These are phyloP conservation scores for Lentinus tigrinus DNA, from an alignment of 768 basidiomycete species.

Conservation along the genomic window DNA sequence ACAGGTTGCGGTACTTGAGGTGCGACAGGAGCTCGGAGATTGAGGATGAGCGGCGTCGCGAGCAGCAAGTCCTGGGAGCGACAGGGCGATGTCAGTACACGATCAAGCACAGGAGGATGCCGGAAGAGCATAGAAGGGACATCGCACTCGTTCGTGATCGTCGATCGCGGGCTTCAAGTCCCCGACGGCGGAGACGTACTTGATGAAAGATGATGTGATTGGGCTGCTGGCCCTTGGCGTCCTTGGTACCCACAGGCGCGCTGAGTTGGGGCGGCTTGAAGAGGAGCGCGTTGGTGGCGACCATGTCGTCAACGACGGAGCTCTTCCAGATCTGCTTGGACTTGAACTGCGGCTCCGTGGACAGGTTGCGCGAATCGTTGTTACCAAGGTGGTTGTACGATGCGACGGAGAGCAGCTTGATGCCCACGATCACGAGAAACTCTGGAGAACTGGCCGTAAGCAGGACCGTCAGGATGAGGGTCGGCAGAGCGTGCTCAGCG, in stretches of 20 bases:
- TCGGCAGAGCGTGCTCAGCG: too few relatives aligned
- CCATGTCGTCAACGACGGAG: constrained; percentile 98
- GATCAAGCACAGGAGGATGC: background rate
- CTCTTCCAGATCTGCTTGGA: constrained; percentile 99
- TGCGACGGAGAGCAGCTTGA: constrained; percentile 95
- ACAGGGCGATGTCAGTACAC: constrained; percentile 6
- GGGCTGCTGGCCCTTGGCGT: constrained; percentile 90
- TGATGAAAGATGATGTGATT: constrained; percentile 97
- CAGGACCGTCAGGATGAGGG: constrained; percentile 8
- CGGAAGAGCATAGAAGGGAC: constrained; percentile 35
- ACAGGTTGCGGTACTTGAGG: constrained; percentile 75
- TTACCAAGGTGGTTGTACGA: constrained; percentile 99
- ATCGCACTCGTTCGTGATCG: constrained; percentile 98
- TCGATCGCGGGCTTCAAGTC: constrained; percentile 96
- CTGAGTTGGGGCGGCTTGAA: constrained; percentile 77
- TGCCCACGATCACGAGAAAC: constrained; percentile 98
- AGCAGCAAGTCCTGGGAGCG: constrained; percentile 79
- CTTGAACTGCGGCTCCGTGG: constrained; percentile 90
- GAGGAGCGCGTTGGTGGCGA: constrained; percentile 81
- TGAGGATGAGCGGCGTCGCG: constrained; percentile 94
- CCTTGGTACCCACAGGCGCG: constrained; percentile 47
- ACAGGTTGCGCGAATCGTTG: constrained; percentile 93
- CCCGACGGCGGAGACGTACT: constrained; percentile 94
- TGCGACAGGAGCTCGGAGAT: constrained; percentile 93
- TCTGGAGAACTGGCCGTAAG: constrained; percentile 46